phyloP scores from a whole-genome alignment of 2,329 filamentous ascomycete genomes.

The Neofusicoccum ribis region DNA sequence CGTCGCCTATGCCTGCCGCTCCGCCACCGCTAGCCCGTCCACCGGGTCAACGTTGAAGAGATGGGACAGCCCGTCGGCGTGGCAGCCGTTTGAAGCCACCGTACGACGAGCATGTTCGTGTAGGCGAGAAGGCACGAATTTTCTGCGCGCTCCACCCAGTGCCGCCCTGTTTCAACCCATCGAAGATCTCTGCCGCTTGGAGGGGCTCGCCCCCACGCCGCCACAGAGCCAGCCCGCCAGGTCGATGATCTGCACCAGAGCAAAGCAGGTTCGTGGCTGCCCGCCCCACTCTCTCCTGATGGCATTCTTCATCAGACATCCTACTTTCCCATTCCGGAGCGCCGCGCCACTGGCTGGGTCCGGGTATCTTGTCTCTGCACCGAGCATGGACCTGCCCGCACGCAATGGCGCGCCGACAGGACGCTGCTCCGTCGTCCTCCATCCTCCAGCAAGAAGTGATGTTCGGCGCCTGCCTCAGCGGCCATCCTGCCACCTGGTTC shows the following conservation, averaged over 20 bases:
- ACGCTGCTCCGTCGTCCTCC: no score
- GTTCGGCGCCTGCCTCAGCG: no score
- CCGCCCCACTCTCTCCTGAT: conserved; percentile 13
- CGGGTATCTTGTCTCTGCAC: background rate
- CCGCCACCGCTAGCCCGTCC: conserved; percentile 9
- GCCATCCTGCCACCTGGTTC: no score
- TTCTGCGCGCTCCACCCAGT: background rate
- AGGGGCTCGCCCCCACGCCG: background rate
- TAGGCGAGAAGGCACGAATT: background rate
- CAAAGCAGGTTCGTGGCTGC: background rate
- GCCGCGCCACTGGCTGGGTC: background rate
- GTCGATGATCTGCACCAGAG: background rate
- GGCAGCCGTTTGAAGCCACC: background rate
- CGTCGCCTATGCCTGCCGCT: conserved; percentile 1
- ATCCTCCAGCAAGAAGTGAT: no score
- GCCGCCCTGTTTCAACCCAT: background rate
- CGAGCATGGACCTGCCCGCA: background rate
- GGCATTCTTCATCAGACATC: background rate
- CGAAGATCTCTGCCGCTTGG: conserved; percentile 10
- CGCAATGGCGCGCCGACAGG: background rate
- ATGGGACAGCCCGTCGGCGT: background rate
- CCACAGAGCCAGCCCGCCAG: background rate
- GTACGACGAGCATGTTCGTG: background rate
- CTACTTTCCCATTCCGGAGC: conserved; percentile 10
- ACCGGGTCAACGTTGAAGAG: conserved; percentile 3